phyloP scores from a whole-genome alignment of 495 filamentous ascomycete species.

The Neurospora tetraspora region DNA sequence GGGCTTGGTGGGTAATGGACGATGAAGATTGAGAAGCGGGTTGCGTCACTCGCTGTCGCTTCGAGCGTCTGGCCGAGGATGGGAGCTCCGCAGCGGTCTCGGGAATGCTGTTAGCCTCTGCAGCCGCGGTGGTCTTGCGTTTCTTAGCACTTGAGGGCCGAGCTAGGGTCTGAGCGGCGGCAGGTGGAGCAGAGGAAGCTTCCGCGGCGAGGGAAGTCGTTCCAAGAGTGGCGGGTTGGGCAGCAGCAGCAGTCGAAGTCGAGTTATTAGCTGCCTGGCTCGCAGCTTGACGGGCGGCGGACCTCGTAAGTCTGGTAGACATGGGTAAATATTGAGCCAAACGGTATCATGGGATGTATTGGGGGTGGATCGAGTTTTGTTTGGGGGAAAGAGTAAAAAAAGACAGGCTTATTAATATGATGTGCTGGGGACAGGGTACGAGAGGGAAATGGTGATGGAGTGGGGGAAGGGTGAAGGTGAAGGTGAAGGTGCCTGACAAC shows the following conservation, averaged over 20 bases:
- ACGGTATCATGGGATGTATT: conserved; percentile 8
- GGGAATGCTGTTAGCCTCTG: conserved; percentile 14
- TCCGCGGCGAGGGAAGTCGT: conserved; percentile 6
- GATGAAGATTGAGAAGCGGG: conserved; percentile 1
- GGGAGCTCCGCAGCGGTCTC: conserved; percentile 19
- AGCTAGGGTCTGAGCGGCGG: conserved; percentile 28
- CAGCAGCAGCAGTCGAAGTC: conserved; percentile 26
- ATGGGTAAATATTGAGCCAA: conserved; percentile 48
- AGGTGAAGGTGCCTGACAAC: background rate
- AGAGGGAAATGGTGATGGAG: conserved; percentile 1
- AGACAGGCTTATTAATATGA: background rate
- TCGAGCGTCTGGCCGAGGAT: conserved; percentile 39
- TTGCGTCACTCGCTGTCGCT: conserved; percentile 38
- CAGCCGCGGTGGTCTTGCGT: conserved; percentile 25
- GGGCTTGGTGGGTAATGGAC: conserved; percentile 1
- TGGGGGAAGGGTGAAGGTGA: background rate
- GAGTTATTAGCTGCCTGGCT: conserved; percentile 39
- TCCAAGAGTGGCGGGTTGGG: conserved; percentile 26
- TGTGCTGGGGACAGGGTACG: background rate
- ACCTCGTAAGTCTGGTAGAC: conserved; percentile 76
- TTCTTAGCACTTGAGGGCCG: conserved; percentile 26
- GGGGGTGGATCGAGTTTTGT: background rate
- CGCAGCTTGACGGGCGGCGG: conserved; percentile 66
- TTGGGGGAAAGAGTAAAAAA: background rate
- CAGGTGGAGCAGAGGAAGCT: conserved; percentile 26